Conservation (phyloP, 768 basidiomycete species). For the Boletus reticulatus region DNA sequence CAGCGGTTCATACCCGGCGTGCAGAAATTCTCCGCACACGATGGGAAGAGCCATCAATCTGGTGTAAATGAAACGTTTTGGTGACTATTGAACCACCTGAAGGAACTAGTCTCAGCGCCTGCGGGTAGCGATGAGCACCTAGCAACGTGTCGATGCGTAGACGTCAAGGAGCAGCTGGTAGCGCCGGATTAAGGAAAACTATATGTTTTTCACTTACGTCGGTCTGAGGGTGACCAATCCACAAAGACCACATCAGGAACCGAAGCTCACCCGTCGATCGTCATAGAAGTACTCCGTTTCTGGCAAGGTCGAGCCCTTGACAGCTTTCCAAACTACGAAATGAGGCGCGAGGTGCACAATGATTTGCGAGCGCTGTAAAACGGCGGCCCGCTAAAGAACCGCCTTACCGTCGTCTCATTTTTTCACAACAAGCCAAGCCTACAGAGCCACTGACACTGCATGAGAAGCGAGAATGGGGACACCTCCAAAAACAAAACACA, state of each 20-base stretch:
- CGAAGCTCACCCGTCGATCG: slow-evolving; percentile 28
- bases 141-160: slow-evolving; percentile 18
- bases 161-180: slow-evolving; percentile 22
- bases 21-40: slow-evolving; percentile 5
- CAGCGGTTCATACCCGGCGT: slow-evolving; percentile 1
- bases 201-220: slow-evolving; percentile 11
- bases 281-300: slow-evolving; percentile 20
- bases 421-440: neutral
- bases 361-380: slow-evolving; percentile 1
- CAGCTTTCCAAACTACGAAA: slow-evolving; percentile 15
- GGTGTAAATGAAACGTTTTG: slow-evolving; percentile 10
- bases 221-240: slow-evolving; percentile 5
- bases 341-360: neutral
- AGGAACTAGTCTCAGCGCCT: slow-evolving; percentile 2
- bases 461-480: neutral
- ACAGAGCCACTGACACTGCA: neutral
- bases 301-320: slow-evolving; percentile 22
- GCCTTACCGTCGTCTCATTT: neutral
- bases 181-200: slow-evolving; percentile 1
- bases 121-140: neutral
- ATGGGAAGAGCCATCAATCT: slow-evolving; percentile 1
- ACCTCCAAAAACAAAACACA: slow-evolving; percentile 13
- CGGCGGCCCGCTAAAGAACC: neutral
- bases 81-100: neutral
- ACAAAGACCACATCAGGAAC: slow-evolving; percentile 23